A percentile compares a stretch with the other conserved stretches of the same genome.
Conservation (phyloP, 768 basidiomycete genomes). For the Calvatia gigantea region DNA sequence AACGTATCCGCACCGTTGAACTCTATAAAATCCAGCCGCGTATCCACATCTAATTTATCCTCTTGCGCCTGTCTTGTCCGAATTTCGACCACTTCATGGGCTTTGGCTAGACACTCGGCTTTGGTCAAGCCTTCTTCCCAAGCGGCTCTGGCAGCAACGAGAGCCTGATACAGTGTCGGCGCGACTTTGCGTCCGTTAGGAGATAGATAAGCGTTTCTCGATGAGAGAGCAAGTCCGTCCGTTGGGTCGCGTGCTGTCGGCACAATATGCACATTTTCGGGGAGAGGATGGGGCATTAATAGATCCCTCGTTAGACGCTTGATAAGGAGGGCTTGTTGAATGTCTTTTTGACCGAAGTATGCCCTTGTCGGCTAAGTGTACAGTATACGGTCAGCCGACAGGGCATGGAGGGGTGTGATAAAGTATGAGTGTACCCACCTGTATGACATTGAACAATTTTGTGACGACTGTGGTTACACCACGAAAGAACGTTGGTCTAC, state of each 20-base stretch:
- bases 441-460: conserved; percentile 90
- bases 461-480: conserved; percentile 94
- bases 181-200: conserved; percentile 60
- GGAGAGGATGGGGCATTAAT: conserved; percentile 71
- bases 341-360: conserved; percentile 98
- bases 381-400: conserved; percentile 5
- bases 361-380: conserved; percentile 75
- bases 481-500: conserved; percentile 88
- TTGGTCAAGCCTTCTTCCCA: conserved; percentile 57
- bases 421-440: conserved; percentile 47
- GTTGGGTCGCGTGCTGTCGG: conserved; percentile 72
- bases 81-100: conserved; percentile 36
- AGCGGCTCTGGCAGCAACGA: conserved; percentile 49
- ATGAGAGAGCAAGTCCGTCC: conserved; percentile 81
- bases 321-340: conserved; percentile 90
- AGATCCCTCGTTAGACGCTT: conserved; percentile 77
- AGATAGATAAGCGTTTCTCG: conserved; percentile 83
- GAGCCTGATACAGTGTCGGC: conserved; percentile 65
- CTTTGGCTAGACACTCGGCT: conserved; percentile 42
- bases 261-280: conserved; percentile 77
- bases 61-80: conserved; percentile 25
- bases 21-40: conserved; percentile 82
- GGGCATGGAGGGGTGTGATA: background rate
- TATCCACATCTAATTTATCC: conserved; percentile 38
- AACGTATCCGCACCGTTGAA: conserved; percentile 83